Base-by-base conservation (phyloP, 2,329 filamentous ascomycete species). In the Aspergillus uvarum region DNA sequence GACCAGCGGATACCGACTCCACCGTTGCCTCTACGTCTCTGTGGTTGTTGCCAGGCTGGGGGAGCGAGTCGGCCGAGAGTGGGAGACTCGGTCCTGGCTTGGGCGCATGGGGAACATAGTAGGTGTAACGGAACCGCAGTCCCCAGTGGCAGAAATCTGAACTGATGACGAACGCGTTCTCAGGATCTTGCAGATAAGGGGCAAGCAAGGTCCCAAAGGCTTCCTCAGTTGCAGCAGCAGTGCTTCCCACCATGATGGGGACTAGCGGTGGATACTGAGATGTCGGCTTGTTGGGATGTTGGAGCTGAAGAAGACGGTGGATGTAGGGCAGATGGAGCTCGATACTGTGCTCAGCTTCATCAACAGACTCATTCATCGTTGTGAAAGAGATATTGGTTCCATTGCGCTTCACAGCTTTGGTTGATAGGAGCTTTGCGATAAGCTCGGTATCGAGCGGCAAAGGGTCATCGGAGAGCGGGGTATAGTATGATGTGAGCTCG, bases 81-180 rank as follows among this genome's bases (percentile, higher is more conserved):
- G 76, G 76, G 19, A 78, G 68, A 12, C 52, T 61, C 4, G 74
- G 75, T 1, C 69, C 71, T 14, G 76, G 74, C 16, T 65, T 68
- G 24, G 80, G 70, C 65, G 81, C 58, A 62, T 83, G 61, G 61
- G 85, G 79, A 32, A 87, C 83, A 74, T 97, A 96, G 60, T 89
- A 89, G 29, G 87, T 91, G 75, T 98, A 99, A 58, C 84, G 81
- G 75, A 97, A 99, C 52, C 91, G 84, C 0, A 81, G 68, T 11
- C 95, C 95, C 95, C 95, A 99, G 76, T 99, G 95, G 65, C 94
- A 97, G 74, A 99, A 99, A 74, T 99, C 95, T 1, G 92, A 96
- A 74, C 90, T 95, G 64, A 98, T 84, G 62, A 99, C 84, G 72
- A 98, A 97, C 1, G 89, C 87, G 62, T 91, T 96, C 16, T 66